Conservation (phyloP, 805 yeast species). For the Starmerella gropengiesseri region DNA sequence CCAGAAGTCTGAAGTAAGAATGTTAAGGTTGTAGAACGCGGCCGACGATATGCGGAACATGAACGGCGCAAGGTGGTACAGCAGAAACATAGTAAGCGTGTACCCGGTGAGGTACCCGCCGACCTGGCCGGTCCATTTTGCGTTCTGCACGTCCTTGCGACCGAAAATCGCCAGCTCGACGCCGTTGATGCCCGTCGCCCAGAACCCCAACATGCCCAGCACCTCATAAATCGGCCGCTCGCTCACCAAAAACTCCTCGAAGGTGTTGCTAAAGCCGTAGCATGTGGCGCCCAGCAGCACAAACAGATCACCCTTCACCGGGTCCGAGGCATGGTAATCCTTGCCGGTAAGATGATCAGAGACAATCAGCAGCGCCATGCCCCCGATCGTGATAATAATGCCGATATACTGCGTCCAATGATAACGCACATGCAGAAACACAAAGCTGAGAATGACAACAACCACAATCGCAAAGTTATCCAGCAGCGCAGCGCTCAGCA, state of each 20-base stretch:
- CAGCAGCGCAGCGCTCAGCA: constrained; percentile 35
- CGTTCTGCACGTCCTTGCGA: constrained; percentile 30
- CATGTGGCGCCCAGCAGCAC: constrained; percentile 37
- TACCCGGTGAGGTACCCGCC: constrained; percentile 38
- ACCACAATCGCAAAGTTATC: constrained; percentile 39
- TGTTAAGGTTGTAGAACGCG: constrained; percentile 36
- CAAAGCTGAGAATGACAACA: constrained; percentile 35
- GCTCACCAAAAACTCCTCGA: constrained; percentile 37
- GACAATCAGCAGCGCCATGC: constrained; percentile 35
- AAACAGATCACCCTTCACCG: constrained; percentile 37
- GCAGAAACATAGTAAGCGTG: constrained; percentile 32
- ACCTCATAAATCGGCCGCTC: constrained; percentile 38
- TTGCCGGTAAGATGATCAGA: constrained; percentile 35
- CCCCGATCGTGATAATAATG: constrained; percentile 34
- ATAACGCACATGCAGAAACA: constrained; percentile 36
- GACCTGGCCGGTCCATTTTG: constrained; percentile 33
- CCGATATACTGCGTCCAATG: constrained; percentile 38
- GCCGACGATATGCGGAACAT: constrained; percentile 38
- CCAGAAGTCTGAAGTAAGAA: constrained; percentile 39
- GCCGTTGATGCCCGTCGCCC: constrained; percentile 35
- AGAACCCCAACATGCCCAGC: constrained; percentile 36
- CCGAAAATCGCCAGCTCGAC: constrained; percentile 38
- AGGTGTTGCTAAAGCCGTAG: constrained; percentile 37
- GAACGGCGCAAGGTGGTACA: constrained; percentile 36
- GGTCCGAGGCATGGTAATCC: constrained; percentile 32